Evolutionary conservation across 441 rosid genomes (phyloP), one percentile per base, ranked within the genome.

Genomic region (Populus hybrid): DNA sequence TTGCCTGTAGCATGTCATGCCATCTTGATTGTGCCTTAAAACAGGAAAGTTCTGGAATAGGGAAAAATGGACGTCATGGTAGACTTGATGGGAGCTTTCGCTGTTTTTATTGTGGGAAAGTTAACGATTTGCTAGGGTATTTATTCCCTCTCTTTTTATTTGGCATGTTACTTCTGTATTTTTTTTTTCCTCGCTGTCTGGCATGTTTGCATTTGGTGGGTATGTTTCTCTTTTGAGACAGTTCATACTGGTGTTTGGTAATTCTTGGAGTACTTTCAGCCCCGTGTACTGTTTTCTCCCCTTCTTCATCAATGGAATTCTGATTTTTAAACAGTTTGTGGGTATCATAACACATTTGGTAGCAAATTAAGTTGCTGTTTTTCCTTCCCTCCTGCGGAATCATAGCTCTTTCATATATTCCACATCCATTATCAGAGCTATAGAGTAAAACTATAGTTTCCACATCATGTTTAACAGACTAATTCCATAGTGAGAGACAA

Each of bases 21-120:
- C 99, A 97, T 86, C 90, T 97, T 79, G 97, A 91, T 66, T 97
- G 99, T 86, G 91, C 92, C 76, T 84, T 94, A 67, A 91, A 88
- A 78, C 82, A 92, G 81, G 92, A 89, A 40, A 84, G 74, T 42
- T 86, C 91, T 80, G 90, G 97, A 77, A 90, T 94, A 83, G 88
- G 89, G 63, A 86, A 84, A 79, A 90, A 84, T 75, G 90, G 85
- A 77, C 78, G 36, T 18, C 81, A 38, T 84, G 86, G 69, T 28
- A 83, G 82, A 61, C 86, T 86, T 81, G 97, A 97, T 71, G 98
- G 98, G 77, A 84, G 89, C 84, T 94, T 93, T 81, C 81, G 75
- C 46, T 97, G 99, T 69, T 81, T 84, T 18, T 85, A 90, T 81
- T 96, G 99, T 64, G 86, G 93, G 61, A 94, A 94, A 86, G 81